phyloP scores from a whole-genome alignment of 164 flowering plant species.

The Kalanchoe fedtschenkoi region DNA sequence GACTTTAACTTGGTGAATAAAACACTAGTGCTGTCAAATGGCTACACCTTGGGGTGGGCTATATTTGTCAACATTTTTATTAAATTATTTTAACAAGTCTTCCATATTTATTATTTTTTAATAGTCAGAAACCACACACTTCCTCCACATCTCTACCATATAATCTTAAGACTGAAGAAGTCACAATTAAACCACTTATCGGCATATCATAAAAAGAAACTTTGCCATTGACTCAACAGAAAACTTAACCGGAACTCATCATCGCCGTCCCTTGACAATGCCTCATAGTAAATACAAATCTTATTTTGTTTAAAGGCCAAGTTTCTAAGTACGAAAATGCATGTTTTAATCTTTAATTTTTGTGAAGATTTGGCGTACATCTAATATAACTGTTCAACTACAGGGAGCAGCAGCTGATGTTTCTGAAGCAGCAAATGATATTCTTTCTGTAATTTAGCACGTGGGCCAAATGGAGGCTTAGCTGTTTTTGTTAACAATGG shows the following conservation, averaged over 20 bases:
- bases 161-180: no score
- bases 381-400: not conserved
- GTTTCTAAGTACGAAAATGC: not conserved
- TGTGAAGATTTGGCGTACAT: not conserved
- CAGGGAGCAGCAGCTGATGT: no score
- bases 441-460: not conserved
- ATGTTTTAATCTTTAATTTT: no score
- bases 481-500: conserved; percentile 6
- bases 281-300: not conserved
- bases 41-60: no score
- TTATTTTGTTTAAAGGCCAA: not conserved
- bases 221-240: not conserved
- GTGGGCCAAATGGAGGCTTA: not conserved
- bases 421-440: not conserved
- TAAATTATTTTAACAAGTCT: no score
- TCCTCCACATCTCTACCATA: no score
- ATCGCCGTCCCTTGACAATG: not conserved
- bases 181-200: conserved; percentile 3
- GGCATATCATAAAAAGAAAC: not conserved
- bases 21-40: no score
- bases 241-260: not conserved
- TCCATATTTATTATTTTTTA: no score
- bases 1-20: no score
- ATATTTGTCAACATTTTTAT: no score
- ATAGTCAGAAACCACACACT: no score